phyloP scores from a whole-genome alignment of 805 yeast genomes.

The Phaffomyces antillensis region DNA sequence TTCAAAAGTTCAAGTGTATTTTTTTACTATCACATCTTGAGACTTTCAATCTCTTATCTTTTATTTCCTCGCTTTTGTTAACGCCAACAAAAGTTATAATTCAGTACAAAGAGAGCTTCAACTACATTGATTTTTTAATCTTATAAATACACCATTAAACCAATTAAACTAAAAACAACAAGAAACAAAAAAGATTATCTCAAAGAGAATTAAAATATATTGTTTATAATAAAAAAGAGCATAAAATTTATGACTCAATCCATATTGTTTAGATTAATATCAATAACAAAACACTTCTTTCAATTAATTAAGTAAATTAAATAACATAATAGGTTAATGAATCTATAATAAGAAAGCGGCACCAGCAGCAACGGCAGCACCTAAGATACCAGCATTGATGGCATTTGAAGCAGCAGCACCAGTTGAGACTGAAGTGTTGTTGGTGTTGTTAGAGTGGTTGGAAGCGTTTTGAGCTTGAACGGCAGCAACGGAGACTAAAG shows the following conservation, averaged over 20 bases:
- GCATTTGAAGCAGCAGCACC: slow-evolving; percentile 46
- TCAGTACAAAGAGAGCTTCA: no score
- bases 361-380: slow-evolving; percentile 85
- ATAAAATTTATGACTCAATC: no score
- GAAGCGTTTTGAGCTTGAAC: slow-evolving; percentile 52
- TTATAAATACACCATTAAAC: slow-evolving; percentile 1
- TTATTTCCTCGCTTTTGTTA: no score
- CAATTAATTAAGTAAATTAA: slow-evolving; percentile 1
- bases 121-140: neutral
- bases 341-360: slow-evolving; percentile 44
- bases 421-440: slow-evolving; percentile 40
- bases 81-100: no score
- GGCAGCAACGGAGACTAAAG: slow-evolving; percentile 64
- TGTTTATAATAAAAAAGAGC: slow-evolving; percentile 2
- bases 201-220: neutral
- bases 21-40: neutral
- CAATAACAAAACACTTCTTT: neutral
- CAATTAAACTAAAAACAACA: slow-evolving; percentile 5
- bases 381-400: slow-evolving; percentile 66
- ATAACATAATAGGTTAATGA: neutral
- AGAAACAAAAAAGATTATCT: slow-evolving; percentile 3
- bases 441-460: slow-evolving; percentile 35
- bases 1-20: no score
- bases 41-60: no score
- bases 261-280: neutral